phyloP scores from a whole-genome alignment of 2,329 filamentous ascomycete genomes.

The Proliferodiscus dingleyae region DNA sequence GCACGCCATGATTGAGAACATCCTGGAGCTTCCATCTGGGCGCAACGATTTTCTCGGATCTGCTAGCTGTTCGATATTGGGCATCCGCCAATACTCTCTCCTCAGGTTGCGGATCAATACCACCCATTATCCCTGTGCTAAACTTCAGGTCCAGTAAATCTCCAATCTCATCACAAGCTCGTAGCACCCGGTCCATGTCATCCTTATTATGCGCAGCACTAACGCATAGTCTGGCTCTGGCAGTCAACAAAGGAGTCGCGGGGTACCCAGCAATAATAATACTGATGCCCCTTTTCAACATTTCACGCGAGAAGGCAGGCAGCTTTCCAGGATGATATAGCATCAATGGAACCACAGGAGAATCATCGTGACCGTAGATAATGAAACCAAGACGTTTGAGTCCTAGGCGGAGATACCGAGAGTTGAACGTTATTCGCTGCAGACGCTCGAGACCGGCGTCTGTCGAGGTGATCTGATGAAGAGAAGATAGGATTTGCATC shows the following conservation, averaged over 20 bases:
- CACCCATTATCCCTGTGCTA: conserved; percentile 84
- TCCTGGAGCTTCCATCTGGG: conserved; percentile 65
- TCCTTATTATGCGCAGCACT: conserved; percentile 95
- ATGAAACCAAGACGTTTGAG: conserved; percentile 94
- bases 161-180: conserved; percentile 84
- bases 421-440: conserved; percentile 94
- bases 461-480: conserved; percentile 74
- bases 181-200: conserved; percentile 80
- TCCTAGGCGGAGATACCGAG: conserved; percentile 89
- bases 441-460: conserved; percentile 82
- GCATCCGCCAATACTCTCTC: conserved; percentile 65
- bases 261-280: conserved; percentile 95
- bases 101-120: conserved; percentile 66
- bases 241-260: conserved; percentile 86
- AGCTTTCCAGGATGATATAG: conserved; percentile 98
- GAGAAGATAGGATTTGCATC: conserved; percentile 78
- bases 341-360: conserved; percentile 85
- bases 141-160: conserved; percentile 90
- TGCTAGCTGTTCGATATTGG: conserved; percentile 46
- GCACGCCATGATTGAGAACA: conserved; percentile 60
- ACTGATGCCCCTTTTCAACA: conserved; percentile 93
- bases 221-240: conserved; percentile 87
- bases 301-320: conserved; percentile 92
- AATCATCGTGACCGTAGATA: conserved; percentile 93
- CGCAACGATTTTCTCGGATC: conserved; percentile 40